These are phyloP conservation scores for Poterioochromonas sp. DNA, from an alignment of 352 stramenopile species.

Conservation along the genomic window DNA sequence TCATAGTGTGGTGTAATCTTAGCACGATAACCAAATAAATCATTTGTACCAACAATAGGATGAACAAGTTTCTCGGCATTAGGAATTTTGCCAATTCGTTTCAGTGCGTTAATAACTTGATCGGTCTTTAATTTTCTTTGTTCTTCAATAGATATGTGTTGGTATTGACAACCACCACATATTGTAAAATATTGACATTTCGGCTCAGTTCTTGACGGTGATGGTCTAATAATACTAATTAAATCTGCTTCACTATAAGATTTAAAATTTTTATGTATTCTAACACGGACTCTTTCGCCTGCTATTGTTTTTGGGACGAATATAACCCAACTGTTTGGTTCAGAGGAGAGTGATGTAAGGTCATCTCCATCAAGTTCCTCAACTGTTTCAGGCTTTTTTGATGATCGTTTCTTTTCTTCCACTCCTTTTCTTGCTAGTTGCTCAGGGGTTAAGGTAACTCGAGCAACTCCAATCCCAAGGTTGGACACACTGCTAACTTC, in stretches of 20 bases:
- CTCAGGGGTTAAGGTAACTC: background rate
- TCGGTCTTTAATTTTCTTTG: conserved; percentile 54
- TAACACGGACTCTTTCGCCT: conserved; percentile 54
- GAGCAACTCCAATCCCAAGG: conserved; percentile 53
- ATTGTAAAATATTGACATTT: conserved; percentile 54
- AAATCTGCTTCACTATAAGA: conserved; percentile 67
- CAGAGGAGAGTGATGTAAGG: background rate
- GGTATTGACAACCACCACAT: conserved; percentile 75
- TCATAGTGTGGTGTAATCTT: conserved; percentile 74
- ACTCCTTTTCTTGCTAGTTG: no score
- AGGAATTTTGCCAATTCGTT: conserved; percentile 41
- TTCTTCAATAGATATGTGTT: conserved; percentile 60
- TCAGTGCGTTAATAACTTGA: conserved; percentile 45
- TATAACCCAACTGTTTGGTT: conserved; percentile 56
- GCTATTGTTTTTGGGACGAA: conserved; percentile 64
- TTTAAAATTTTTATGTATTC: conserved; percentile 62
- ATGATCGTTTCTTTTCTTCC: background rate
- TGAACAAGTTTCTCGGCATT: conserved; percentile 42
- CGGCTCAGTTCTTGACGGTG: conserved; percentile 54
- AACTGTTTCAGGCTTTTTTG: background rate
- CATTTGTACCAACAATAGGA: conserved; percentile 54
- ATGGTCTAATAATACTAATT: conserved; percentile 57
- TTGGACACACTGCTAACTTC: conserved; percentile 60
- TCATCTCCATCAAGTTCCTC: background rate
- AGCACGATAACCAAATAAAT: conserved; percentile 58